Conservation (phyloP, 805 yeast genomes). For the Cyberlindnera maritima region DNA sequence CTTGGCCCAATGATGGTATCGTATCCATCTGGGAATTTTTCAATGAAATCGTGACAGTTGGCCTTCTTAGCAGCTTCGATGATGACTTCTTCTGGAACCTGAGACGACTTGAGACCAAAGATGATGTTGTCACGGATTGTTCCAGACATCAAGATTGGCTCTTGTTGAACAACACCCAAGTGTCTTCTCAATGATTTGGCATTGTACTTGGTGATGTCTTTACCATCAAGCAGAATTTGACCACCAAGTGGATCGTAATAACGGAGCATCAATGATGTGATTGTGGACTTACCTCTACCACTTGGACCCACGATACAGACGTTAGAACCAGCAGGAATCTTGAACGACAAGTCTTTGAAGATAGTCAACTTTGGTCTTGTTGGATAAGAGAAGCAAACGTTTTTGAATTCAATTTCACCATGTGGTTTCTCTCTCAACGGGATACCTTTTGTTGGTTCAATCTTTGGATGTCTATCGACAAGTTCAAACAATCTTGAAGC, state of each 20-base stretch:
- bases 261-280: conserved; percentile 56
- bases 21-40: conserved; percentile 60
- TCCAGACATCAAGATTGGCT: conserved; percentile 75
- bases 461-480: conserved; percentile 70
- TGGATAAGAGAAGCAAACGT: conserved; percentile 80
- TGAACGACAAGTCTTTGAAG: conserved; percentile 47
- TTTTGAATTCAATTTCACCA: conserved; percentile 53
- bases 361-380: conserved; percentile 71
- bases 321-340: conserved; percentile 51
- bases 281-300: conserved; percentile 90
- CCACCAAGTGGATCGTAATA: conserved; percentile 52
- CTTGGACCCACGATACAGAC: conserved; percentile 83
- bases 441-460: conserved; percentile 62
- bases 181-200: conserved; percentile 51
- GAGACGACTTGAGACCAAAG: conserved; percentile 50
- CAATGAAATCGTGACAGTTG: conserved; percentile 58
- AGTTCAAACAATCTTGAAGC: conserved; percentile 90
- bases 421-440: conserved; percentile 38
- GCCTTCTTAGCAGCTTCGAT: conserved; percentile 47
- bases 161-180: conserved; percentile 77
- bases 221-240: conserved; percentile 45
- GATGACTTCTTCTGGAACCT: conserved; percentile 51
- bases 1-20: conserved; percentile 71
- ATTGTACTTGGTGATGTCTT: conserved; percentile 48
- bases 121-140: conserved; percentile 73